A percentile compares a stretch with the other conserved stretches of the same genome.
phyloP scores from a whole-genome alignment of 2,329 filamentous ascomycete species.

The Ambrosiella cleistominuta region DNA sequence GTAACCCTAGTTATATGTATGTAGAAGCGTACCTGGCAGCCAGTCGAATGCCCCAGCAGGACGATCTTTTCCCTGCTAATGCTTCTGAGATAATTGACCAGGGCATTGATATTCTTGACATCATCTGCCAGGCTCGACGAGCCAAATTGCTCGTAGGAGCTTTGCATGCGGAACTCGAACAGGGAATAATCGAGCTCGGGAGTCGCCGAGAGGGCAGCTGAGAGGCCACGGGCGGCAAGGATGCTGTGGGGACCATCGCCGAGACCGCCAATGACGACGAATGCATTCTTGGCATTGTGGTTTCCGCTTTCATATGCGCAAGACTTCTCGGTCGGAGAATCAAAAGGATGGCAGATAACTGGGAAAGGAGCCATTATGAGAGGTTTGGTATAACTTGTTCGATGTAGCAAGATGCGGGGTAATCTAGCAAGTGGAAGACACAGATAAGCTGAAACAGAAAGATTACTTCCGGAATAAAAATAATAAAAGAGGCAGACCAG shows the following conservation, averaged over 20 bases:
- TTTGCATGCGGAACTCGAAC: slow-evolving; percentile 38
- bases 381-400: not conserved
- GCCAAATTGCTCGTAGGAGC: slow-evolving; percentile 36
- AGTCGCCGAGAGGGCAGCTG: slow-evolving; percentile 24
- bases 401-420: not conserved
- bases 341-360: slow-evolving; percentile 29
- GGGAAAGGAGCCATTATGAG: slow-evolving; percentile 20
- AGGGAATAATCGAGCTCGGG: slow-evolving; percentile 30
- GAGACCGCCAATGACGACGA: slow-evolving; percentile 55
- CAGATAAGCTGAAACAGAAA: too few species aligned
- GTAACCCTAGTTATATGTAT: not conserved
- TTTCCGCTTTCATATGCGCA: slow-evolving; percentile 32
- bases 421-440: too few species aligned
- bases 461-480: too few species aligned
- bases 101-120: slow-evolving; percentile 33
- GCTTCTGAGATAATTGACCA: slow-evolving; percentile 35
- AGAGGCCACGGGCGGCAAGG: slow-evolving; percentile 34
- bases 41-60: slow-evolving; percentile 41
- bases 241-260: slow-evolving; percentile 52
- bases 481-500: too few species aligned
- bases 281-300: slow-evolving; percentile 31
- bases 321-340: slow-evolving; percentile 23
- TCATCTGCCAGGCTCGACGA: slow-evolving; percentile 33
- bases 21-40: slow-evolving; percentile 30
- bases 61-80: slow-evolving; percentile 34